Conservation (phyloP, 1,284 basidiomycete genomes). For the Mycena citricolor region DNA sequence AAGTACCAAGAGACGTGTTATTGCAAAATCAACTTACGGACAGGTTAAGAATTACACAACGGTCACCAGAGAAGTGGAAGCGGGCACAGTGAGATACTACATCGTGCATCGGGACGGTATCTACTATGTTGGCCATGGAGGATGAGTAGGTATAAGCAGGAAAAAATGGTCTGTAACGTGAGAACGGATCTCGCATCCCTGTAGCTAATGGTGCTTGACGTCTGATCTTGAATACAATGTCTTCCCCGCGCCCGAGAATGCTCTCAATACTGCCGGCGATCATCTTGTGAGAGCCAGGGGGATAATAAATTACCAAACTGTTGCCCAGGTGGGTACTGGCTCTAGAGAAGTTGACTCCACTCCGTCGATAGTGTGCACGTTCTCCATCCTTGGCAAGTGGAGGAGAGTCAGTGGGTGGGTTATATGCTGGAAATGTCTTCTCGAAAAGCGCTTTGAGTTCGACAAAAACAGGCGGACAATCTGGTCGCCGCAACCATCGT, state of each 20-base stretch:
- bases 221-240: conserved; percentile 8
- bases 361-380: conserved; percentile 19
- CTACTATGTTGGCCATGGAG: conserved; percentile 4
- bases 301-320: conserved; percentile 19
- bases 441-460: conserved; percentile 27
- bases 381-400: neutral
- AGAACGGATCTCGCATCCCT: conserved; percentile 18
- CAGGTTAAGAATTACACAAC: conserved; percentile 13
- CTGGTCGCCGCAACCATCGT: conserved; percentile 20
- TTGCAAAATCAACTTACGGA: conserved; percentile 17
- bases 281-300: neutral
- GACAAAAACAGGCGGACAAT: conserved; percentile 23
- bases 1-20: no score
- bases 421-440: conserved; percentile 2
- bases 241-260: conserved; percentile 1
- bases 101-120: conserved; percentile 1
- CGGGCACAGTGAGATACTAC: conserved; percentile 18
- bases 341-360: conserved; percentile 17
- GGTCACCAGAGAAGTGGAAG: conserved; percentile 9
- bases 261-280: conserved; percentile 22
- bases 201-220: conserved; percentile 16
- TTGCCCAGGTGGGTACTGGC: conserved; percentile 25
- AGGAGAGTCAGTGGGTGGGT: conserved; percentile 1
- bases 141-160: conserved; percentile 21
- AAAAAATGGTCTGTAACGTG: conserved; percentile 14